Conservation (phyloP, 306 rosid species). For the Ziziphus jujuba region DNA sequence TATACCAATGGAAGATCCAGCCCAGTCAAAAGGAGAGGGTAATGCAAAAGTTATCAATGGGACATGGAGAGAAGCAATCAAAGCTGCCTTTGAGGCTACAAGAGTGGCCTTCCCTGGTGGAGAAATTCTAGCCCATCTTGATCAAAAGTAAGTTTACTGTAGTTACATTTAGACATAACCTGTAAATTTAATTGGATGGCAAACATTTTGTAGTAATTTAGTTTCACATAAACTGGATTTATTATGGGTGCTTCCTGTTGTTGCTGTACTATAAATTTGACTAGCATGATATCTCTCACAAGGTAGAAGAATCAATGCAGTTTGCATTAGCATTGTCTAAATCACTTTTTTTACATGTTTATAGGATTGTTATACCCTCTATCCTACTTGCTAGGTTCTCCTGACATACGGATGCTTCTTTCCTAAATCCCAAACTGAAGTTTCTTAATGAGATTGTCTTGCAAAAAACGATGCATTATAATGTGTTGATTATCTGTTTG, state of each 20-base stretch:
- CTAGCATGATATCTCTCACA: too few relatives aligned
- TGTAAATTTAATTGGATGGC: not conserved
- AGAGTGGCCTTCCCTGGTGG: slow-evolving; percentile 83
- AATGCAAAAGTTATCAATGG: slow-evolving; percentile 62
- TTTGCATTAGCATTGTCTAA: too few relatives aligned
- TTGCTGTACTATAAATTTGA: too few relatives aligned
- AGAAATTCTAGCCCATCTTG: slow-evolving; percentile 89
- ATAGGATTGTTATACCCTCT: too few relatives aligned
- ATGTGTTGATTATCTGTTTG: not conserved
- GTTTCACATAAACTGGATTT: slow-evolving; percentile 11
- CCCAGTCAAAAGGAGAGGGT: slow-evolving; percentile 52
- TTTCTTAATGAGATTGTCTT: too few relatives aligned
- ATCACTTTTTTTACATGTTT: too few relatives aligned
- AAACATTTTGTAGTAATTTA: slow-evolving; percentile 11
- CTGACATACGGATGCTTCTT: too few relatives aligned
- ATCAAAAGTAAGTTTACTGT: slow-evolving; percentile 72
- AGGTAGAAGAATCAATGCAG: too few relatives aligned
- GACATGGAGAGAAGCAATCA: slow-evolving; percentile 81
- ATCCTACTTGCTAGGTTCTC: too few relatives aligned
- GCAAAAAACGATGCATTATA: too few relatives aligned
- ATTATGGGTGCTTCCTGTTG: too few relatives aligned
- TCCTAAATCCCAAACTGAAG: too few relatives aligned
- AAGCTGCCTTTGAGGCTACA: slow-evolving; percentile 75
- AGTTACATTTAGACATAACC: not conserved
- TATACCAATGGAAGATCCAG: slow-evolving; percentile 94